These are phyloP conservation scores for Nymphaea thermarum DNA, from an alignment of 164 flowering plant species.

Conservation along the genomic window DNA sequence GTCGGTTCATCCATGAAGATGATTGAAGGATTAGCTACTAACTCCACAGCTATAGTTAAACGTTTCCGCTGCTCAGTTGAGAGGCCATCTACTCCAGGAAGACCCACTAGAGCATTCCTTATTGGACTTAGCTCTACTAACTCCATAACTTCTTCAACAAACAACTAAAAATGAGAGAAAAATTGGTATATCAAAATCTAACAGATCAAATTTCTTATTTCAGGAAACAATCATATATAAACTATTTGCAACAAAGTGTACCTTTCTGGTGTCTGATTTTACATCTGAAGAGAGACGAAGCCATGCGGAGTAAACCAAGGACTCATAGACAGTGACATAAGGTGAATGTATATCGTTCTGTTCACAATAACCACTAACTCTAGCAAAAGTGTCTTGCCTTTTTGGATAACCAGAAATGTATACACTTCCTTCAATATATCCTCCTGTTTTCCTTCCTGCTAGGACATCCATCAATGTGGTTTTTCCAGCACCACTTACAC, in stretches of 20 bases:
- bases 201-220: neutral
- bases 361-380: slow-evolving; percentile 40
- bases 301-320: slow-evolving; percentile 26
- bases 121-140: slow-evolving; percentile 75
- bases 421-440: slow-evolving; percentile 34
- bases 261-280: slow-evolving; percentile 15
- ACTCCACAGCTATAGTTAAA: slow-evolving; percentile 89
- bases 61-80: slow-evolving; percentile 96
- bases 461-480: slow-evolving; percentile 51
- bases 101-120: slow-evolving; percentile 75
- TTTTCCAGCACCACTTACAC: slow-evolving; percentile 53
- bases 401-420: slow-evolving; percentile 39
- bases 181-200: neutral
- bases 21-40: slow-evolving; percentile 96
- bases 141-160: slow-evolving; percentile 87
- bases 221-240: neutral
- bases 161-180: slow-evolving; percentile 32
- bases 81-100: slow-evolving; percentile 82
- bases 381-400: slow-evolving; percentile 41
- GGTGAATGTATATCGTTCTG: slow-evolving; percentile 49
- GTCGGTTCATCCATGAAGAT: slow-evolving; percentile 99
- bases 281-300: slow-evolving; percentile 22
- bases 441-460: slow-evolving; percentile 46
- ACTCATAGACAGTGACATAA: slow-evolving; percentile 32
- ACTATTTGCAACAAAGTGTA: neutral